phyloP scores from a whole-genome alignment of 345 rosid species.

The Dipteronia dyeriana region DNA sequence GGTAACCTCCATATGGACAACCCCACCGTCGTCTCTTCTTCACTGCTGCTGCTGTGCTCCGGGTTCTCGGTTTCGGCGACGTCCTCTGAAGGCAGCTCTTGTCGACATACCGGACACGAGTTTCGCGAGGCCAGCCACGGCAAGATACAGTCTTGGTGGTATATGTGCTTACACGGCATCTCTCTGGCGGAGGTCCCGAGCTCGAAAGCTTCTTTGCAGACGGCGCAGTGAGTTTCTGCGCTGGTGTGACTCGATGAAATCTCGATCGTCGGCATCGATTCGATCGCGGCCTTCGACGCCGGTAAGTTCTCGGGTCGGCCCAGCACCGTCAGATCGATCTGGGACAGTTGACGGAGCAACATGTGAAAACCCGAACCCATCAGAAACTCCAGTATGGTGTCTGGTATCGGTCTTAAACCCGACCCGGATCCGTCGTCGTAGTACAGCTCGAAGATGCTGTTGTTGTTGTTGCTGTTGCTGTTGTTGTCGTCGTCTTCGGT shows the following conservation, averaged over 20 bases:
- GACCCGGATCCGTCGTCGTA: constrained; percentile 73
- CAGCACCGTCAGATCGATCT: constrained; percentile 55
- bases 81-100: constrained; percentile 53
- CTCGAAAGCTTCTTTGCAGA: constrained; percentile 71
- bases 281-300: constrained; percentile 72
- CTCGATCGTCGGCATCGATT: constrained; percentile 58
- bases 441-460: constrained; percentile 54
- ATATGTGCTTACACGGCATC: constrained; percentile 81
- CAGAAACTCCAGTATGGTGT: constrained; percentile 60
- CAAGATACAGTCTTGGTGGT: constrained; percentile 68
- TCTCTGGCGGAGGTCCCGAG: constrained; percentile 57
- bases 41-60: neutral
- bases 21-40: constrained; percentile 47
- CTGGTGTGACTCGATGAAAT: constrained; percentile 38
- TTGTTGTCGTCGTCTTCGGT: constrained; percentile 29
- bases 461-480: constrained; percentile 23
- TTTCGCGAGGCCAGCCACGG: constrained; percentile 73
- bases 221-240: constrained; percentile 69
- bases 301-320: constrained; percentile 64
- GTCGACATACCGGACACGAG: constrained; percentile 79
- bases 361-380: constrained; percentile 78
- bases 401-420: constrained; percentile 71
- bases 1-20: constrained; percentile 84
- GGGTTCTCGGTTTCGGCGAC: constrained; percentile 7
- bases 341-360: constrained; percentile 62